These are phyloP conservation scores for Chenopodium suecicum DNA, from an alignment of 148 eudicot genomes.

Conservation along the genomic window DNA sequence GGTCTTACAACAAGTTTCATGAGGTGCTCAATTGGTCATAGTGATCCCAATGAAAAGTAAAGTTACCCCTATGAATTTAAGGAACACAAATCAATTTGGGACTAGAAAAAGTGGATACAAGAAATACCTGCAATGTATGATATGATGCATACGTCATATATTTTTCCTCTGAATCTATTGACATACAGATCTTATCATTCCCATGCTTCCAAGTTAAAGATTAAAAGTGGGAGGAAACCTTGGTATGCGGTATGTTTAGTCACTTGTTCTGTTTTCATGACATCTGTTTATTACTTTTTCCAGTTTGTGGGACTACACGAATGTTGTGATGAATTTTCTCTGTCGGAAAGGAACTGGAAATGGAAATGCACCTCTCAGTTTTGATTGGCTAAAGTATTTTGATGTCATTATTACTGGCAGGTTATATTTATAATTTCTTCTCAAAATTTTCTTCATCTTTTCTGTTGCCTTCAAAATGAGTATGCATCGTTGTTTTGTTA, in stretches of 20 bases:
- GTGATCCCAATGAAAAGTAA: no score
- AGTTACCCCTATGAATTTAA: no score
- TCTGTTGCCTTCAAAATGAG: not conserved
- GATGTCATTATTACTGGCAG: conserved; percentile 98
- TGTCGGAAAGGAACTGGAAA: conserved; percentile 50
- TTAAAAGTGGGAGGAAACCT: not conserved
- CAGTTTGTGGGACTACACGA: conserved; percentile 99
- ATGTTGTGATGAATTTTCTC: conserved; percentile 88
- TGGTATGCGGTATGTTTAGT: not conserved
- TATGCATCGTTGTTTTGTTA: not conserved
- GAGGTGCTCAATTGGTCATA: no score
- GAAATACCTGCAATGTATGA: not conserved
- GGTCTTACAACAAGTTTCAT: no score
- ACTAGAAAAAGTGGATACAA: not conserved
- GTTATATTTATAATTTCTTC: conserved; percentile 24
- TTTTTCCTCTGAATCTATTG: not conserved
- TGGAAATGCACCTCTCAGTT: conserved; percentile 37
- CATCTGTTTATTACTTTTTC: conserved; percentile 21
- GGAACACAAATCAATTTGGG: not conserved
- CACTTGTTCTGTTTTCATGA: conserved; percentile 1
- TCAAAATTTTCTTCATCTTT: not conserved
- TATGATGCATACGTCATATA: not conserved
- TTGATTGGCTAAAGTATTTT: conserved; percentile 88
- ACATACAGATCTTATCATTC: not conserved
- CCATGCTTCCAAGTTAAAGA: not conserved